These are phyloP conservation scores for Wickerhamiella slavikovae DNA, from an alignment of 805 yeast genomes.

Conservation along the genomic window DNA sequence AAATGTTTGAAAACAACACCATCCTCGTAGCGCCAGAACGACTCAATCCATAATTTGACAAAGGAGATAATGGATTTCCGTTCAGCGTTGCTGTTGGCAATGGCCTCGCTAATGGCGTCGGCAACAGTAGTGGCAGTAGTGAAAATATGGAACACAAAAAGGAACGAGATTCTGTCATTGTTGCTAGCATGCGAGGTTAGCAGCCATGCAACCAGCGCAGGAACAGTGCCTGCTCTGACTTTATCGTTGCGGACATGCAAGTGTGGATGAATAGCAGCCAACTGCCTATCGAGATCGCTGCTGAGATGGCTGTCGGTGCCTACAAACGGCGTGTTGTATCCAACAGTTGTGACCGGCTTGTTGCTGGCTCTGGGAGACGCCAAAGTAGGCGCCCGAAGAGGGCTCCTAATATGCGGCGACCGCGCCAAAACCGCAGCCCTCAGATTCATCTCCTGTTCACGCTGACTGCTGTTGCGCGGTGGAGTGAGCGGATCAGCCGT, in stretches of 20 bases:
- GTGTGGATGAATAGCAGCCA: constrained; percentile 3
- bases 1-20: constrained; percentile 15
- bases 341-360: constrained; percentile 13
- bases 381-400: too few relatives aligned
- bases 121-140: constrained; percentile 39
- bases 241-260: constrained; percentile 10
- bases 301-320: constrained; percentile 16
- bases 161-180: constrained; percentile 51
- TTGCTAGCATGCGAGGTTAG: constrained; percentile 7
- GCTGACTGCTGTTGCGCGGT: too few relatives aligned
- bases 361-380: too few relatives aligned
- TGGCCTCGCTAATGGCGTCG: too few relatives aligned
- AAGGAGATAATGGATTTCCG: constrained; percentile 2
- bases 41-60: constrained; percentile 49
- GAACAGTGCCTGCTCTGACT: constrained; percentile 18
- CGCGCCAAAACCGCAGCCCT: too few relatives aligned
- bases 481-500: too few relatives aligned
- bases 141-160: constrained; percentile 57
- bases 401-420: too few relatives aligned
- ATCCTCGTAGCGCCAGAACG: constrained; percentile 65
- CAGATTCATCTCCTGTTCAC: too few relatives aligned
- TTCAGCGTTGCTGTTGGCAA: not conserved
- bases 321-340: constrained; percentile 14
- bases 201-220: constrained; percentile 14
- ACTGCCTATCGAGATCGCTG: not conserved